Percentiles rank a stretch among this genome's conserved stretches.
phyloP scores from a whole-genome alignment of 108 stramenopile species.

The Nitzschia palea region DNA sequence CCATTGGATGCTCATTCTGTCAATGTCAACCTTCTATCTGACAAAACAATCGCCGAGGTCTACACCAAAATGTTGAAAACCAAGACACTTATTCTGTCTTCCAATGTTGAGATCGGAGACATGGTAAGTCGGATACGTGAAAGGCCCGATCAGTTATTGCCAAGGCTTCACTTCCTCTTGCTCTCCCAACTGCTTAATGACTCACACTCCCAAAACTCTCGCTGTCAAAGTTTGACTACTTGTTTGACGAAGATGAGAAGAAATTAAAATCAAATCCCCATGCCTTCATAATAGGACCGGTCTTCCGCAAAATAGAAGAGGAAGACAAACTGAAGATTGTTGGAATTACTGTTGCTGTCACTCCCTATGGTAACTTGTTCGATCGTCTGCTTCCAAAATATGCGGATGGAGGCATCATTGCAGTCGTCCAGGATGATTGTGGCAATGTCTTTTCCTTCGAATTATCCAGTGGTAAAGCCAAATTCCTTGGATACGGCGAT shows the following conservation, averaged over 20 bases:
- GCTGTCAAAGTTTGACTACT: constrained; percentile 11
- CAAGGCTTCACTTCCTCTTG: too few species aligned
- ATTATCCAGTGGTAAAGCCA: constrained; percentile 8
- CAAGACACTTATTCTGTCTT: constrained; percentile 1
- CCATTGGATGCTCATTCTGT: constrained; percentile 8
- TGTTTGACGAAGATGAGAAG: constrained; percentile 14
- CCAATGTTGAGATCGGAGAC: constrained; percentile 6
- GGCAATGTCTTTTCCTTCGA: constrained; percentile 14
- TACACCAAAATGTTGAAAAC: constrained; percentile 1
- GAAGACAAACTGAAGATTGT: not conserved
- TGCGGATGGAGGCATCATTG: constrained; percentile 19
- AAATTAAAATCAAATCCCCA: constrained; percentile 8
- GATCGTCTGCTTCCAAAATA: constrained; percentile 18
- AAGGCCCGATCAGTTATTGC: too few species aligned
- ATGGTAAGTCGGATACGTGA: not conserved
- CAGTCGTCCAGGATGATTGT: constrained; percentile 12
- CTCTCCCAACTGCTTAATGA: not conserved
- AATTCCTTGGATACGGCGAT: constrained; percentile 24
- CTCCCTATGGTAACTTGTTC: constrained; percentile 15
- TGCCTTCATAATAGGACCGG: constrained; percentile 17
- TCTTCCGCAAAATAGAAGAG: constrained; percentile 1
- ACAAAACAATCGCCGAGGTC: constrained; percentile 1
- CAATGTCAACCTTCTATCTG: constrained; percentile 24
- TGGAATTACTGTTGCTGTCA: constrained; percentile 9
- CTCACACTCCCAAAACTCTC: not conserved